Evolutionary conservation across 495 filamentous ascomycete species (phyloP).

Genomic region (Chaetomium fimeti): DNA sequence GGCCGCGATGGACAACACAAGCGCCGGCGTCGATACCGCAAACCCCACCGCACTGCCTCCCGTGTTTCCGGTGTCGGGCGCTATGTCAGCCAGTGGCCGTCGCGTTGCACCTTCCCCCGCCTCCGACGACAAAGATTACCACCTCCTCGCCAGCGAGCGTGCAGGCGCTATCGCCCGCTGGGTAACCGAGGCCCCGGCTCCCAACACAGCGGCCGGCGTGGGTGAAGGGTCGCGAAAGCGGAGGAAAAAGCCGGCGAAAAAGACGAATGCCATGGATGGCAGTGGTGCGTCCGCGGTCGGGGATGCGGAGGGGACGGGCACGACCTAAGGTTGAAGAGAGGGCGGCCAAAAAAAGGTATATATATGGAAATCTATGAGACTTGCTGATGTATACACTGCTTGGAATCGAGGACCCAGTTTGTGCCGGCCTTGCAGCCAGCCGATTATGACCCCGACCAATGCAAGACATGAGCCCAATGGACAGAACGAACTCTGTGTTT

Average conservation of each 20-base stretch:
- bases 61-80: too few species aligned
- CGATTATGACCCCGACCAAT: too few species aligned
- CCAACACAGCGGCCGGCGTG: not conserved
- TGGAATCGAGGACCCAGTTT: too few species aligned
- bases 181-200: conserved; percentile 45
- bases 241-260: conserved; percentile 35
- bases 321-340: too few species aligned
- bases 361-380: too few species aligned
- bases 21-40: not conserved
- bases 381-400: too few species aligned
- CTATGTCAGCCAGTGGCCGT: not conserved
- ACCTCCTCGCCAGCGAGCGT: conserved; percentile 65
- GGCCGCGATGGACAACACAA: too few species aligned
- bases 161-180: conserved; percentile 65
- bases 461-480: too few species aligned
- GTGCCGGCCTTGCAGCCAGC: too few species aligned
- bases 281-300: not conserved
- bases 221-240: conserved; percentile 20
- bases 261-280: not conserved
- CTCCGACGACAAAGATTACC: conserved; percentile 44
- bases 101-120: not conserved
- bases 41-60: not conserved
- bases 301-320: not conserved
- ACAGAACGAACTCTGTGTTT: too few species aligned
- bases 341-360: too few species aligned